Conservation (phyloP, 257 asterid genomes). For the Ocimum tenuiflorum region DNA sequence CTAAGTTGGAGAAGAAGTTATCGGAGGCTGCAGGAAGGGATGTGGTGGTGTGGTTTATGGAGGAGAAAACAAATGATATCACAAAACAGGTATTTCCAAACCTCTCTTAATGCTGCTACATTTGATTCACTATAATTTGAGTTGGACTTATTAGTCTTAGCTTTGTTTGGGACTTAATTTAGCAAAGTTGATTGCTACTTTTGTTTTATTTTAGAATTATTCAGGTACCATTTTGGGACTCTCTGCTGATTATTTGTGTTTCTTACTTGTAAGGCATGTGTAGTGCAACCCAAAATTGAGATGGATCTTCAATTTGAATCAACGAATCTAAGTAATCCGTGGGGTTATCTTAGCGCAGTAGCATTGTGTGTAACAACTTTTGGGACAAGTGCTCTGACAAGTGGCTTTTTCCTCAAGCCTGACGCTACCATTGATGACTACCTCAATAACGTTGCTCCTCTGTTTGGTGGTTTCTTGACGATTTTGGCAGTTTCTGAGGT, state of each 20-base stretch:
- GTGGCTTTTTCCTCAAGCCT: conserved; percentile 86
- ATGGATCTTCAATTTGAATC: conserved; percentile 79
- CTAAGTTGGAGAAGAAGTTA: conserved; percentile 74
- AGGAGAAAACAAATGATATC: conserved; percentile 66
- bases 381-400: conserved; percentile 76
- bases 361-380: conserved; percentile 64
- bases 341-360: conserved; percentile 74
- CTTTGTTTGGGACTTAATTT: background rate
- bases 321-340: conserved; percentile 56
- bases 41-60: conserved; percentile 86
- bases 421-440: conserved; percentile 70
- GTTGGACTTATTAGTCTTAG: background rate
- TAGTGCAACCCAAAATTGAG: conserved; percentile 87
- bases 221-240: background rate
- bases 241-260: background rate
- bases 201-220: background rate
- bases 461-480: conserved; percentile 85
- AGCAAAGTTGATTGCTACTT: background rate
- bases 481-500: conserved; percentile 92
- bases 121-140: background rate
- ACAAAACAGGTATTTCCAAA: conserved; percentile 58
- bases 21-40: conserved; percentile 91
- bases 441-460: conserved; percentile 56
- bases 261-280: conserved; percentile 52
- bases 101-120: background rate